Evolutionary conservation across 768 basidiomycete species (phyloP).

Genomic region (Boletus pseudopeckii): DNA sequence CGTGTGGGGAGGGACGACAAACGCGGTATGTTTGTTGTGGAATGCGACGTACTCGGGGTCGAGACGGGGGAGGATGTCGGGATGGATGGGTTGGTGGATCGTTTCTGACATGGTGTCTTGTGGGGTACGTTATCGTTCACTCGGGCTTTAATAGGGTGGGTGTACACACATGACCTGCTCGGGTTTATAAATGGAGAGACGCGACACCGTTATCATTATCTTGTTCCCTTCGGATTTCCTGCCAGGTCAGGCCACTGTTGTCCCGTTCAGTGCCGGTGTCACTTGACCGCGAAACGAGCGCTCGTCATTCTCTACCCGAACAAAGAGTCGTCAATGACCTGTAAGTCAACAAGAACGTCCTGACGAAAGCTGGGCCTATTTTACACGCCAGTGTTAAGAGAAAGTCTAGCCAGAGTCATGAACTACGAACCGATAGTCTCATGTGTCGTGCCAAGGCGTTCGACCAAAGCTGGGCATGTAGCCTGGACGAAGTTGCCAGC

Average conservation of each 20-base stretch:
- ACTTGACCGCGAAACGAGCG: background rate
- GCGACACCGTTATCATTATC: background rate
- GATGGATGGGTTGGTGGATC: constrained; percentile 52
- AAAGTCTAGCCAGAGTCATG: background rate
- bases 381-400: background rate
- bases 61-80: constrained; percentile 51
- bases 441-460: background rate
- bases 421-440: background rate
- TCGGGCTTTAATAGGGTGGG: background rate
- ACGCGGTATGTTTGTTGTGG: constrained; percentile 46
- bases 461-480: background rate
- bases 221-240: background rate
- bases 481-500: background rate
- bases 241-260: background rate
- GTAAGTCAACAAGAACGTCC: background rate
- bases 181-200: background rate
- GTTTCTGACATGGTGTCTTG: constrained; percentile 9
- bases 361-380: background rate
- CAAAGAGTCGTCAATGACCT: background rate
- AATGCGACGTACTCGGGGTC: constrained; percentile 64
- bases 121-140: background rate
- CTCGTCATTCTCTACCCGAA: background rate
- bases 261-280: background rate
- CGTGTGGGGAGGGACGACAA: constrained; percentile 48
- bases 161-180: constrained; percentile 11